Evolutionary conservation across 1,284 basidiomycete genomes (phyloP).

Genomic region (Crepidotus sp.): DNA sequence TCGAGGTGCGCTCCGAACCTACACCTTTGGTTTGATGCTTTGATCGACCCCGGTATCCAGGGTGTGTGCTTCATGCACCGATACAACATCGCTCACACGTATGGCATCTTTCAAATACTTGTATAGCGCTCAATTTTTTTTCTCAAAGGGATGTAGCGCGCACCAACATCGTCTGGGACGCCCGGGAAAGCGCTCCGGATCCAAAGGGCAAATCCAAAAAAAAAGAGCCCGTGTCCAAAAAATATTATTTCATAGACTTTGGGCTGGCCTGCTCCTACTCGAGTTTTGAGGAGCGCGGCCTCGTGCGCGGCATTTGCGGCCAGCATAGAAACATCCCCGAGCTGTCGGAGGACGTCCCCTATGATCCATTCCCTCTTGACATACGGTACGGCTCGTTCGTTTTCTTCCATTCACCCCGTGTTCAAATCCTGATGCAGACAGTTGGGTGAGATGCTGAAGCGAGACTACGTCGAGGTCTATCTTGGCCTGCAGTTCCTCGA

Average conservation of each 20-base stretch:
- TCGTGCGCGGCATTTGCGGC: constrained; percentile 16
- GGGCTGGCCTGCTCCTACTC: constrained; percentile 17
- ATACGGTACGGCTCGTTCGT: constrained; percentile 10
- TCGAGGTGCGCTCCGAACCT: constrained; percentile 15
- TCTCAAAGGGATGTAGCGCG: constrained; percentile 15
- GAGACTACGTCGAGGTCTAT: constrained; percentile 16
- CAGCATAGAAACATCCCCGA: constrained; percentile 19
- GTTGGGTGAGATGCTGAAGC: constrained; percentile 18
- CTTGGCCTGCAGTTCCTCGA: constrained; percentile 15
- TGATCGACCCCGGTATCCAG: neutral
- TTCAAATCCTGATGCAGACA: constrained; percentile 10
- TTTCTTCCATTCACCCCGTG: neutral
- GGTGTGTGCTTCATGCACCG: constrained; percentile 19
- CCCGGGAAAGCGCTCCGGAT: constrained; percentile 10
- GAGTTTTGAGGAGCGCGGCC: constrained; percentile 17
- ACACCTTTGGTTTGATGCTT: neutral
- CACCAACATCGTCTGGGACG: constrained; percentile 18
- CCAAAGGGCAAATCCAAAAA: constrained; percentile 7
- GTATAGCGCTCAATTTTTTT: neutral
- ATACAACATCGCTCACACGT: constrained; percentile 19
- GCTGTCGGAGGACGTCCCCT: constrained; percentile 17
- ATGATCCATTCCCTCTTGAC: constrained; percentile 18
- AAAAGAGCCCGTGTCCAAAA: neutral
- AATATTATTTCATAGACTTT: constrained; percentile 19
- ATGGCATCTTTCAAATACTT: neutral